These are phyloP conservation scores for Hygrocybe punicea DNA, from an alignment of 768 basidiomycete species.

Conservation along the genomic window DNA sequence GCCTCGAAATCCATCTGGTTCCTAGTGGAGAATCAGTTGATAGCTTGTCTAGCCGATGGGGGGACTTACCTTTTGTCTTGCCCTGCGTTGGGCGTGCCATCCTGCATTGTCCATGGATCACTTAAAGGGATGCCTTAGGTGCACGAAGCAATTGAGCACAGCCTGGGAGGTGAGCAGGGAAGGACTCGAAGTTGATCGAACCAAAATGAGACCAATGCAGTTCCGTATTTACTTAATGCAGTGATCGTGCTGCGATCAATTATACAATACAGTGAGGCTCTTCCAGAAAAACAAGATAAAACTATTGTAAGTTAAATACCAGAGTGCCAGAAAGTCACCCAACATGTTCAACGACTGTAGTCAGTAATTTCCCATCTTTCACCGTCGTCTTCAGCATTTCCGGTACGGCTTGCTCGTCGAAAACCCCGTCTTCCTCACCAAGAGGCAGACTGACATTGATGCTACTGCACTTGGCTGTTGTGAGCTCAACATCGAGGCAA, in stretches of 20 bases:
- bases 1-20: conserved; percentile 32
- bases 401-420: conserved; percentile 84
- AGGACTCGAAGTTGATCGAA: no score
- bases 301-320: no score
- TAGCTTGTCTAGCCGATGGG: neutral
- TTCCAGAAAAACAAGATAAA: no score
- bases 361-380: conserved; percentile 78
- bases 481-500: conserved; percentile 76
- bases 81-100: conserved; percentile 68
- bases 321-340: conserved; percentile 46
- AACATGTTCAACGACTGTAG: conserved; percentile 83
- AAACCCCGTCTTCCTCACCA: conserved; percentile 89
- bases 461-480: conserved; percentile 88
- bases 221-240: no score
- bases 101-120: conserved; percentile 67
- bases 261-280: no score
- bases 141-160: neutral
- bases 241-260: no score
- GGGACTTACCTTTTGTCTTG: conserved; percentile 41
- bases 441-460: conserved; percentile 89
- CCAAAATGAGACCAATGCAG: no score
- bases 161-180: no score
- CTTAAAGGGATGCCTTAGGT: neutral
- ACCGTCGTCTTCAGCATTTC: conserved; percentile 93
- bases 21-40: conserved; percentile 16